Base-by-base conservation (phyloP, 192 early-diverging fungal species). In the Podila horticola region DNA sequence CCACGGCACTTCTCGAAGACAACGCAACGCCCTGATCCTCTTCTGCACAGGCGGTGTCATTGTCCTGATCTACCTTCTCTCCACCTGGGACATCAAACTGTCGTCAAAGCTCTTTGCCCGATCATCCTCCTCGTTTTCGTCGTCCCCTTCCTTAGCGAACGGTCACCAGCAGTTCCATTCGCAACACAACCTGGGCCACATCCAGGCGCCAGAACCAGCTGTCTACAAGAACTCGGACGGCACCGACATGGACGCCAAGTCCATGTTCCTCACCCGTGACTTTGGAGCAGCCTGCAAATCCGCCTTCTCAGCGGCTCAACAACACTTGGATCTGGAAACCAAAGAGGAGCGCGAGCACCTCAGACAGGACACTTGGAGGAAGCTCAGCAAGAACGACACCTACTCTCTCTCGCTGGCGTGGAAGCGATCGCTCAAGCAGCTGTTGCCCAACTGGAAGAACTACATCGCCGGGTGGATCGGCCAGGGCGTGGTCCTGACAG, bases 161-260 rank as follows among this genome's bases (percentile, higher is more conserved):
- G 31, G 33, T 24, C 36, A 34, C 8, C 30, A 51, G 13, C 22
- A 66, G 22, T 33, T 60, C 51, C 33, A 26, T 20, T 34, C 58
- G 48, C 17, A 59, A 36, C 17, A n/a, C 64, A 34, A 62, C 33
- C 67, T 38, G 28, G 62, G 20, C 19, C 8, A n/a, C 33, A n/a
- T n/a, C 33, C 28, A 63, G 7, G 34, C 24, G 26, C 64, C 64
- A 45, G 41, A 22, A 29, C 58, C 45, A 19, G 8, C 34, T 38
- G 64, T 50, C 1, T 81, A 81, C 62, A 72, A 52, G 30, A 81
- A 81, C 67, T 71, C 66, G 13, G 77, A 81, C 36, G 77, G 77
- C 9, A 65, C 66, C 12, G 67, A 68, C 7, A 81, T 81, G 77
- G 65, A 81, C 38, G 41, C 71, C 5, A 72, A 65, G 38, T 61